Evolutionary conservation across 306 rosid genomes (phyloP).

Genomic region (Rosa rugosa): DNA sequence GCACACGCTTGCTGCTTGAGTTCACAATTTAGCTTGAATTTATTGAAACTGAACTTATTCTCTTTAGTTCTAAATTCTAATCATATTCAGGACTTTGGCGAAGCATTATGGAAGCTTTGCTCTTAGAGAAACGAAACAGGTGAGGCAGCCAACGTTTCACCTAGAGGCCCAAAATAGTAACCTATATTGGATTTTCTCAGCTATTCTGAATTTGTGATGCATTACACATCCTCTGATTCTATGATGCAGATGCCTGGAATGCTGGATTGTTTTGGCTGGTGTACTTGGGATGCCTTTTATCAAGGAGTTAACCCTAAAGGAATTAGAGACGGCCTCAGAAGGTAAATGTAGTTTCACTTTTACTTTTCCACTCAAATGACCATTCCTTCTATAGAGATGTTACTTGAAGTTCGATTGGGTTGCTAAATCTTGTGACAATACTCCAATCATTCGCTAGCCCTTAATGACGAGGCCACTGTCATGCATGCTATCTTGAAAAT

Average conservation of each 20-base stretch:
- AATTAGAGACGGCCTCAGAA: conserved; percentile 41
- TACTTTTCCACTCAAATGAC: neutral
- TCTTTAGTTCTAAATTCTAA: neutral
- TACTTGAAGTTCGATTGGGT: neutral
- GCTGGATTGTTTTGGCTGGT: conserved; percentile 46
- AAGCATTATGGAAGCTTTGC: conserved; percentile 37
- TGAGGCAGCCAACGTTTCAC: conserved; percentile 13
- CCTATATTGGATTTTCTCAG: conserved; percentile 7
- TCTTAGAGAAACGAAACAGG: conserved; percentile 42
- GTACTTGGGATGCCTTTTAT: conserved; percentile 48
- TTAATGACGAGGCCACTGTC: neutral
- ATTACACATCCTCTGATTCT: neutral
- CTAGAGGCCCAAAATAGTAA: conserved; percentile 12
- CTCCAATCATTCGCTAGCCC: neutral
- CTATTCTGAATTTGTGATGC: neutral
- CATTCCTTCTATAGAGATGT: neutral
- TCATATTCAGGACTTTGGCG: conserved; percentile 36
- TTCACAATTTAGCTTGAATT: neutral
- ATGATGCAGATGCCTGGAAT: conserved; percentile 44
- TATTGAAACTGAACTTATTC: neutral
- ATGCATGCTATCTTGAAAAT: neutral
- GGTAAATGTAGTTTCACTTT: conserved; percentile 16
- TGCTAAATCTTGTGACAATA: neutral
- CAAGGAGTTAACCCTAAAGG: conserved; percentile 36
- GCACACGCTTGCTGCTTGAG: conserved; percentile 1